Base-by-base conservation (phyloP, 2,329 filamentous ascomycete species). In the Phialophora verrucosa region DNA sequence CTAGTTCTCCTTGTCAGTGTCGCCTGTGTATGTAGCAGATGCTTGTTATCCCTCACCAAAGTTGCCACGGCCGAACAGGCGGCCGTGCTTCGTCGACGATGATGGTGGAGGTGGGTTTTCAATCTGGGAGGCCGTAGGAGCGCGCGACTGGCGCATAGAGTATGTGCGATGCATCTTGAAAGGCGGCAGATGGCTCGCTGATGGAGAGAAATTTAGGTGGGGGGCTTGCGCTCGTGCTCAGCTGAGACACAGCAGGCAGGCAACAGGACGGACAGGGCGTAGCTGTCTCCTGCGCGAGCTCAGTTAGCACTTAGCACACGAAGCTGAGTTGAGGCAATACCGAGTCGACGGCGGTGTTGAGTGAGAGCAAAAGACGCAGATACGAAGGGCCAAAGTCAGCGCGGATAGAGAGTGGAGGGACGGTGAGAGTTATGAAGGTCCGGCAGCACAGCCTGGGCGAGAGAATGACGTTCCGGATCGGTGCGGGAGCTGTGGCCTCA, bases 71-170 rank as follows among this genome's bases (percentile, higher is more conserved):
- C 93, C 93, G 76, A 98, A 97, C 77, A 98, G 86, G 73, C 94
- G 90, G 70, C 91, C 90, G 62, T 89, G 87, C 84, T 99, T 99
- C 72, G 95, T 99, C 73, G 90, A 90, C 29, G 94, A 97, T 23
- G 92, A 82, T 68, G 95, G 94, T 70, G 95, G 95, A 68, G 93
- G 95, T 58, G 95, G 95, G 81, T 93, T 98, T 88, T 98, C 85
- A 69, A 91, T 84, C 78, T 92, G 88, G 76, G 93, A 96, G 76
- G 95, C 95, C 72, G 95, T 99, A 57, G 95, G 95, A 81, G 92
- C 92, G 86, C 95, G 90, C 81, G 91, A 90, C 82, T 96, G 91
- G 90, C 95, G 93, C 95, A 97, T 96, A 75, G 93, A 97, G 81
- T 98, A 99, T 72, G 95, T 97, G 80, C 94, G 93, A 87, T 99